Conservation (phyloP, 306 rosid species). For the Trichosanthes cucumerina region DNA sequence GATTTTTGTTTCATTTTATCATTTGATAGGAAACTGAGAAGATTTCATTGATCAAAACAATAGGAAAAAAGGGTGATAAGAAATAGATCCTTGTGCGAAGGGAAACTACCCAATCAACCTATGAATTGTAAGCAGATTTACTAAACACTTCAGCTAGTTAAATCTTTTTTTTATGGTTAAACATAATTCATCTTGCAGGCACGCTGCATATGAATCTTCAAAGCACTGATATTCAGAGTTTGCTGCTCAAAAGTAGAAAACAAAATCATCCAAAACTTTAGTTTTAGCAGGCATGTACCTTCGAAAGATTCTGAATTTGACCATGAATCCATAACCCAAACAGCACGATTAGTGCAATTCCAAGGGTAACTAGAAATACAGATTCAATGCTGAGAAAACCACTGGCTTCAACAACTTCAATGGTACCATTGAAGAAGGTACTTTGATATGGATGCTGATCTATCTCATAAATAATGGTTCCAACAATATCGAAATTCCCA, state of each 20-base stretch:
- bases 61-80: neutral
- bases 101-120: neutral
- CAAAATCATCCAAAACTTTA: neutral
- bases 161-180: neutral
- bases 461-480: slow-evolving; percentile 69
- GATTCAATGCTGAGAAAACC: slow-evolving; percentile 69
- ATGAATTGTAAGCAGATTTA: neutral
- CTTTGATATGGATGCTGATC: slow-evolving; percentile 72
- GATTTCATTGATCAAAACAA: neutral
- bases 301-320: slow-evolving; percentile 75
- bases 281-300: slow-evolving; percentile 35
- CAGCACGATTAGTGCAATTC: slow-evolving; percentile 63
- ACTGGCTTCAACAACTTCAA: slow-evolving; percentile 82
- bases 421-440: slow-evolving; percentile 81
- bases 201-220: neutral
- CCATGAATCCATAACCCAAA: slow-evolving; percentile 72
- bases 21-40: neutral
- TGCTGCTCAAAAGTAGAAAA: neutral
- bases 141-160: neutral
- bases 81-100: neutral
- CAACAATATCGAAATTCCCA: slow-evolving; percentile 85
- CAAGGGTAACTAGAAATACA: slow-evolving; percentile 84
- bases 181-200: neutral
- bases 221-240: neutral
- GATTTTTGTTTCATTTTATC: neutral